Evolutionary conservation across 1,139 yeast genomes (phyloP).

Genomic region (Oligophagozyma castellii): DNA sequence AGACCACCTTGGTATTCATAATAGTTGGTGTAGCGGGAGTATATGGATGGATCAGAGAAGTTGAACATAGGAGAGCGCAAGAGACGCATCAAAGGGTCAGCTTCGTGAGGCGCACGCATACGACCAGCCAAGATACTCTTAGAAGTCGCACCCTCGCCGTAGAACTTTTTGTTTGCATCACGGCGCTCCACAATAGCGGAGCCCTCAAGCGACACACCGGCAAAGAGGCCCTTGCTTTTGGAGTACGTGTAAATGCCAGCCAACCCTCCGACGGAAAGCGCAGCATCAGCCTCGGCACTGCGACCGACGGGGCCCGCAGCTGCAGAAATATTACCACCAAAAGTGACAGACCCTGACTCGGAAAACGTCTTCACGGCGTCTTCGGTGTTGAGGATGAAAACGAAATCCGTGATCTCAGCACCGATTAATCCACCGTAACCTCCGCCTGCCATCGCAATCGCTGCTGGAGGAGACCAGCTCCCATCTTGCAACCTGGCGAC

Average conservation of each 20-base stretch:
- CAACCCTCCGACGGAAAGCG: constrained; percentile 74
- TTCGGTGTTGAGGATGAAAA: constrained; percentile 72
- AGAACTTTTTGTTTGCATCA: constrained; percentile 89
- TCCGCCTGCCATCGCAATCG: constrained; percentile 91
- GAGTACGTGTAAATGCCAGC: constrained; percentile 90
- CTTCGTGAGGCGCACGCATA: constrained; percentile 80
- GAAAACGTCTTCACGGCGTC: constrained; percentile 91
- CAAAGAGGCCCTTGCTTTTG: constrained; percentile 90
- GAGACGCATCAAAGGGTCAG: constrained; percentile 74
- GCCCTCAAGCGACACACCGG: constrained; percentile 95
- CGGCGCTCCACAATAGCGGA: constrained; percentile 89
- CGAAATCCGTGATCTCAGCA: constrained; percentile 92
- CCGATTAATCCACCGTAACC: constrained; percentile 98
- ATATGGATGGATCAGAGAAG: constrained; percentile 33
- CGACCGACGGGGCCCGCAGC: constrained; percentile 98
- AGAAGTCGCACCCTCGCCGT: constrained; percentile 79
- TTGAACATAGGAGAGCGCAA: constrained; percentile 75
- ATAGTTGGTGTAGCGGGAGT: constrained; percentile 26
- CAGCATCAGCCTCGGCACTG: constrained; percentile 93
- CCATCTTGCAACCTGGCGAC: constrained; percentile 92
- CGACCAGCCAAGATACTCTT: constrained; percentile 67
- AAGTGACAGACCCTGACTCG: constrained; percentile 82
- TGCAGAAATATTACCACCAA: constrained; percentile 88
- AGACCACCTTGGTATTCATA: constrained; percentile 38
- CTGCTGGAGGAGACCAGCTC: constrained; percentile 96